Evolutionary conservation across 805 yeast species (phyloP), one percentile per base, ranked within the genome.

Genomic region (Ogataea corticis): DNA sequence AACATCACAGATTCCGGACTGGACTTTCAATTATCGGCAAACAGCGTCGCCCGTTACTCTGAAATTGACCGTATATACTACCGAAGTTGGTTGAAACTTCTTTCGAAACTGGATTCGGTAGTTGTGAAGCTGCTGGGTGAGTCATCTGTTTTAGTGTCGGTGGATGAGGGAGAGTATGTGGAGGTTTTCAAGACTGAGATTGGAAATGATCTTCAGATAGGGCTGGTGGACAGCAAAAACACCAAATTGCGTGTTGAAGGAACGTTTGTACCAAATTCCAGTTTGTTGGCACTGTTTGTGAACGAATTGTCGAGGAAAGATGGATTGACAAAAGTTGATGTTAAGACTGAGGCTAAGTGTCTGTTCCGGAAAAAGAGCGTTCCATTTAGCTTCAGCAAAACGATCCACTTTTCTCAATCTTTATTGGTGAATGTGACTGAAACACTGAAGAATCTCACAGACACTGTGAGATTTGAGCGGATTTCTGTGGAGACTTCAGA

Each of bases 1-100:
- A 30, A 52, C 6, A 31, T 50, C 11, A 32, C 44, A 3, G 41
- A 42, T 17, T 11, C 31, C 10, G 49, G 46, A 2, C n/a, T 49
- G 6, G 17, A 27, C 11, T 37, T 50, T 14, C 25, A 30, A 12
- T 9, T 42, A 14, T 13, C 15, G 12, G 37, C 41, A 10, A 12
- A n/a, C 3, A 14, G 43, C 2, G 16, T 17, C 19, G 34, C 50
- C 33, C 33, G 48, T 19, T 48, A 50, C 30, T 31, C 23, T n/a
- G 29, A 27, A 17, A 16, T 50, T n/a, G 25, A 21, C n/a, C 36
- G 18, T 10, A 18, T 5, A 7, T 48, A 41, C 31, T 28, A 47
- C n/a, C 21, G 47, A 33, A 14, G 16, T 23, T 42, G 41, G 39
- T 7, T 44, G 16, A 7, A 18, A 14, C 10, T 25, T 12, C 9